Evolutionary conservation across 2,329 filamentous ascomycete genomes (phyloP).

Genomic region (Neopestalotiopsis sp.): DNA sequence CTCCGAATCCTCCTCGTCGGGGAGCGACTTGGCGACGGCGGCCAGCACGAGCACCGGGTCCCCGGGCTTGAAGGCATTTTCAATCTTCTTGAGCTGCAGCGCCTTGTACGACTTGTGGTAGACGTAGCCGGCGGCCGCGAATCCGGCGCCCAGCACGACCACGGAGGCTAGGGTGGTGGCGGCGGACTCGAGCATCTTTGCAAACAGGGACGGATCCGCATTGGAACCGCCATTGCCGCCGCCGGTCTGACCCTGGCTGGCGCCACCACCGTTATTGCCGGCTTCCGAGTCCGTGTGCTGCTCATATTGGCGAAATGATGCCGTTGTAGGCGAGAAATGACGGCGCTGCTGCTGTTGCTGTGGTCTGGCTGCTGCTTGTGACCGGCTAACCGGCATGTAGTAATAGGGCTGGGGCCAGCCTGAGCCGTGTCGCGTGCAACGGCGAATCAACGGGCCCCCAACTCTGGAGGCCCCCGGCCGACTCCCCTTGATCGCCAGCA

Average conservation of each 20-base stretch:
- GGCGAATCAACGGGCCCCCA: slow-evolving; percentile 4
- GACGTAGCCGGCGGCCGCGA: slow-evolving; percentile 70
- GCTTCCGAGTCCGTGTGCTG: background rate
- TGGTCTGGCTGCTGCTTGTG: background rate
- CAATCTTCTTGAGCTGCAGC: slow-evolving; percentile 90
- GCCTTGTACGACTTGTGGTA: slow-evolving; percentile 90
- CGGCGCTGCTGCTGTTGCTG: background rate
- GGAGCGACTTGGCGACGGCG: slow-evolving; percentile 64
- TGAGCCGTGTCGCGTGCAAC: slow-evolving; percentile 8
- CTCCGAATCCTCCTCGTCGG: slow-evolving; percentile 49
- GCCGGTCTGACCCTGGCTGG: background rate
- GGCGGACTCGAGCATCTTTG: slow-evolving; percentile 75
- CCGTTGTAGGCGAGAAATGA: background rate
- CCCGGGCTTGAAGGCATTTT: slow-evolving; percentile 87
- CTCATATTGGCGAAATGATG: background rate
- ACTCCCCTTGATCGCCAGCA: slow-evolving; percentile 15
- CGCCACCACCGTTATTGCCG: no score
- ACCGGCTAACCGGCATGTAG: slow-evolving; percentile 8
- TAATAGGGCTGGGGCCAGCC: slow-evolving; percentile 14
- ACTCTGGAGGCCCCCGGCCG: background rate
- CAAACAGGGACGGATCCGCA: slow-evolving; percentile 40
- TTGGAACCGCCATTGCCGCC: slow-evolving; percentile 18
- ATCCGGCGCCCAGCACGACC: slow-evolving; percentile 69
- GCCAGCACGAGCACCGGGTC: slow-evolving; percentile 88
- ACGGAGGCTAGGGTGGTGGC: slow-evolving; percentile 79